These are phyloP conservation scores for Quercus berberidifolia DNA, from an alignment of 306 rosid genomes.

Conservation along the genomic window DNA sequence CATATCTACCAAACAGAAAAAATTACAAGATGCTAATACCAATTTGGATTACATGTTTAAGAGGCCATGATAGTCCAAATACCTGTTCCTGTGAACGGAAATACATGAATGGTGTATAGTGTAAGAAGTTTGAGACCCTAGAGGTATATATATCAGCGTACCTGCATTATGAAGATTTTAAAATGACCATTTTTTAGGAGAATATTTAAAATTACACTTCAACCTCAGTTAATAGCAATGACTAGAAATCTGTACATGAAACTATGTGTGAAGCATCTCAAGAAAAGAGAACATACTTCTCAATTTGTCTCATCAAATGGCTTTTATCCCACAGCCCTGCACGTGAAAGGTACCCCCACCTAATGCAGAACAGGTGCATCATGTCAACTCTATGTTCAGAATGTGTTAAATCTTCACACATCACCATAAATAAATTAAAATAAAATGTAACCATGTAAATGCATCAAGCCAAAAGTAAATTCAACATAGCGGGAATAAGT, in stretches of 20 bases:
- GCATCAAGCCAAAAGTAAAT: not conserved
- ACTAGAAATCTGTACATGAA: not conserved
- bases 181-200: constrained; percentile 4
- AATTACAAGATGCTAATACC: not conserved
- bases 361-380: constrained; percentile 28
- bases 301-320: constrained; percentile 97
- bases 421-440: not conserved
- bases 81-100: constrained; percentile 99
- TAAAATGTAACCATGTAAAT: not conserved
- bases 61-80: constrained; percentile 13
- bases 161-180: constrained; percentile 36
- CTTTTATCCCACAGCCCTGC: constrained; percentile 99
- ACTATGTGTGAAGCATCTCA: constrained; percentile 4
- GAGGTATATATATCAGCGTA: constrained; percentile 99
- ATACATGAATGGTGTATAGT: constrained; percentile 94
- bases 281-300: constrained; percentile 62
- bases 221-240: not conserved
- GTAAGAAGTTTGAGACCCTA: constrained; percentile 85
- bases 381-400: constrained; percentile 17
- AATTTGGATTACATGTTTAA: not conserved
- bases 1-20: not conserved
- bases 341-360: constrained; percentile 98
- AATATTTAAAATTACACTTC: not conserved
- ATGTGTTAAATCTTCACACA: not conserved
- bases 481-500: not conserved